Evolutionary conservation across 192 early-diverging fungal genomes (phyloP), one percentile per base, ranked within the genome.

Genomic region (Entomortierella chlamydospora): DNA sequence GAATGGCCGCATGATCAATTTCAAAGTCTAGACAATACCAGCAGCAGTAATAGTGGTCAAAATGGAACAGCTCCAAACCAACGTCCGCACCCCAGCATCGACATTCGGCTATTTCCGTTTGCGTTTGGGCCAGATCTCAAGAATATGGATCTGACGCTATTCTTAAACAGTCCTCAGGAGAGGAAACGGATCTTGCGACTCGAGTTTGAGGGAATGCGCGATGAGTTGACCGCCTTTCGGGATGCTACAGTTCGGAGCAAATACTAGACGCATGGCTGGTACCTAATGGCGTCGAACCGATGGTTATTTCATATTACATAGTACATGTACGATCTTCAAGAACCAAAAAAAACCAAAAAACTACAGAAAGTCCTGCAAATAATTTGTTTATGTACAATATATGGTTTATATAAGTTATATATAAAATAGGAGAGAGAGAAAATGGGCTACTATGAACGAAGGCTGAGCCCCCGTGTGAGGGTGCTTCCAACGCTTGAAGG

Each of bases 401-500:
- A 42, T 41, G 26, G 5, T 55, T 2, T 13, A 5, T 12, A 26
- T 54, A 7, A 11, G 25, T 6, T 54, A 54, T 12, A 57, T 57
- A 33, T 15, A 20, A 31, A 8, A 57, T 15, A 33, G 55, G 11
- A 34, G 30, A 12, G 33, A 8, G 1, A 45, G 26, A 26, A 4
- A 20, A 6, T 9, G 43, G 22, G 9, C 1, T 22, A 5, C 30
- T 55, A 74, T 2, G 72, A 74, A 25, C 59, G 72, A 20, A 74
- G 72, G 45, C 72, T 74, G 10, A 74, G 58, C 0, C 64, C 64
- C 15, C 57, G 72, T 64, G 55, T 67, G 22, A 74, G 57, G n/a
- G 31, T 58, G 43, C 39, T 33, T 34, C 41, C 2, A 30, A 20
- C 20, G 25, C 42, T 2, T 26, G 30, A 31, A 30, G n/a, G n/a